These are phyloP conservation scores for Coelastrella sp. DNA, from an alignment of 139 green algal genomes.

Conservation along the genomic window DNA sequence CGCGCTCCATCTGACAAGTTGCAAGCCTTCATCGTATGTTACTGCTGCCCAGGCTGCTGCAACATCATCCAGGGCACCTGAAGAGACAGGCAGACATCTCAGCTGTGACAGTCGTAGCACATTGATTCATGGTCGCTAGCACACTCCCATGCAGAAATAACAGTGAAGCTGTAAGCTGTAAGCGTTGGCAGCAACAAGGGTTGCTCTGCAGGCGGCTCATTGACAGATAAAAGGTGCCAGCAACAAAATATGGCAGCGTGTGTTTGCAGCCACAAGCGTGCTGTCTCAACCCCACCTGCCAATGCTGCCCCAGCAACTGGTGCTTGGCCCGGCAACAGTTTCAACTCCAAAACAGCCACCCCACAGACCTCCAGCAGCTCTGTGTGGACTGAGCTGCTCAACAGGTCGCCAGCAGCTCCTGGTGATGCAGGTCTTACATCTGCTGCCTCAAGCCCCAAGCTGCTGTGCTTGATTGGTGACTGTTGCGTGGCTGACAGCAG, in stretches of 20 bases:
- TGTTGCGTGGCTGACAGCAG: no score
- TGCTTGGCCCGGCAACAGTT: constrained; percentile 21
- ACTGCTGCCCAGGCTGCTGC: constrained; percentile 14
- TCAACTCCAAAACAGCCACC: constrained; percentile 31
- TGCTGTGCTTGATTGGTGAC: not conserved
- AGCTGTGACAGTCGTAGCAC: not conserved
- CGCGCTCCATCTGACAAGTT: constrained; percentile 17
- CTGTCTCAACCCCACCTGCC: not conserved
- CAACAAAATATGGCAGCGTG: not conserved
- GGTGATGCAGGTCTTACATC: not conserved
- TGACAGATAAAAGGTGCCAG: not conserved
- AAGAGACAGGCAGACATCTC: not conserved
- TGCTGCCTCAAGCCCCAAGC: not conserved
- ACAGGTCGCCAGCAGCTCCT: not conserved
- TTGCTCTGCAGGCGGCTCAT: no score
- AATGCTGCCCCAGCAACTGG: not conserved
- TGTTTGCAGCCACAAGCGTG: not conserved
- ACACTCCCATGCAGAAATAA: not conserved
- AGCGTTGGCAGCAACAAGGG: no score
- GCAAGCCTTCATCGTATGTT: constrained; percentile 40
- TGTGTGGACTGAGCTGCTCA: not conserved
- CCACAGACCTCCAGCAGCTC: constrained; percentile 40
- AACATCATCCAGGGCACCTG: constrained; percentile 29
- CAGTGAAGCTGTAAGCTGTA: no score
- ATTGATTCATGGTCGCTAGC: not conserved